Evolutionary conservation across 2,329 filamentous ascomycete species (phyloP).

Genomic region (Aspergillus novofumigatus): DNA sequence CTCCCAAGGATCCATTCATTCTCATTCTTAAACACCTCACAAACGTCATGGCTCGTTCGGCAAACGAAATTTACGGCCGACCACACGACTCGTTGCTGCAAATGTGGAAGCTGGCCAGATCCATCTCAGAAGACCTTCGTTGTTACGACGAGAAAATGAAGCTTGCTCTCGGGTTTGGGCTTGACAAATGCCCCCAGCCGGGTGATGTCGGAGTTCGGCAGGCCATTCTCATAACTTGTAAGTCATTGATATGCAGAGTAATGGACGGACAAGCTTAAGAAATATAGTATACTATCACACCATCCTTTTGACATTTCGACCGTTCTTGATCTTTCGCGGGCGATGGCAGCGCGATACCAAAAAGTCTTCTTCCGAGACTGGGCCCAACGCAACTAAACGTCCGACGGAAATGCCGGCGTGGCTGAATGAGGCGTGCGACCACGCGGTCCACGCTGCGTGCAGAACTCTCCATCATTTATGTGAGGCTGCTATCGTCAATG

Average conservation of each 20-base stretch:
- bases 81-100: constrained; percentile 37
- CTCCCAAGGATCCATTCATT: constrained; percentile 39
- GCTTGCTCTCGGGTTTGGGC: constrained; percentile 28
- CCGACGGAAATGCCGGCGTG: constrained; percentile 31
- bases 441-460: constrained; percentile 40
- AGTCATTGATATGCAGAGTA: constrained; percentile 11
- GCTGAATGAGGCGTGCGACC: constrained; percentile 44
- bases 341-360: constrained; percentile 36
- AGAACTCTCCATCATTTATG: constrained; percentile 40
- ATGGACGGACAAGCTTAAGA: constrained; percentile 6
- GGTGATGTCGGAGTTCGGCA: constrained; percentile 41
- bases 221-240: constrained; percentile 39
- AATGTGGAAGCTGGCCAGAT: constrained; percentile 35
- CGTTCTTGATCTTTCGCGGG: constrained; percentile 44
- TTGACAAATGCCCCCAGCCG: constrained; percentile 34
- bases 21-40: constrained; percentile 34
- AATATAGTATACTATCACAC: constrained; percentile 43
- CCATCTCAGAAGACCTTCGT: constrained; percentile 29
- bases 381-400: constrained; percentile 8
- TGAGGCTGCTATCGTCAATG: constrained; percentile 39
- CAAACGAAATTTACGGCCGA: constrained; percentile 40
- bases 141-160: constrained; percentile 23
- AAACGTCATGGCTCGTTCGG: constrained; percentile 39
- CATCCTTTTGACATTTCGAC: constrained; percentile 41
- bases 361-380: constrained; percentile 7